These are phyloP conservation scores for Triticum dicoccoides DNA, from an alignment of 176 grass and related monocot species.

Conservation along the genomic window DNA sequence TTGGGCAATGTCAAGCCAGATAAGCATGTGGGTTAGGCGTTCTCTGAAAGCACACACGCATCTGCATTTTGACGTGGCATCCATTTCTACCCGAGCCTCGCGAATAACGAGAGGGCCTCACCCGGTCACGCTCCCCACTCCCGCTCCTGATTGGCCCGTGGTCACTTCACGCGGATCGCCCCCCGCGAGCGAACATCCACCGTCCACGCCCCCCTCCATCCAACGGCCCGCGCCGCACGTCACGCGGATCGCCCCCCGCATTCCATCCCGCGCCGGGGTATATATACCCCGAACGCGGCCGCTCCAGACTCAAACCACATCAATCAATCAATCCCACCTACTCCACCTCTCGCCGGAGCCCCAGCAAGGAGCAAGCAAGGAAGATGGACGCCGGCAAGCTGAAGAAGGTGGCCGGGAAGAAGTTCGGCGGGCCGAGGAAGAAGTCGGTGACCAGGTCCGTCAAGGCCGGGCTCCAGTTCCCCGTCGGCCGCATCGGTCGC, in stretches of 20 bases:
- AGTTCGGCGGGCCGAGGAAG: conserved; percentile 36
- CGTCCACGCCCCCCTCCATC: neutral
- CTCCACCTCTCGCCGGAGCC: neutral
- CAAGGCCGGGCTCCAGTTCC: conserved; percentile 59
- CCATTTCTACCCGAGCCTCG: no score
- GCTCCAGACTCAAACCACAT: neutral
- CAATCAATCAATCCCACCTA: no score
- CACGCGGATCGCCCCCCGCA: conserved; percentile 25
- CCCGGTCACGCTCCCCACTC: no score
- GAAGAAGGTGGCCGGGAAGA: conserved; percentile 41
- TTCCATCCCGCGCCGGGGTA: no score
- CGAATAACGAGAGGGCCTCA: no score
- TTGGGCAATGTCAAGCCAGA: no score
- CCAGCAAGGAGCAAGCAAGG: no score
- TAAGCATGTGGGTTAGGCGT: no score
- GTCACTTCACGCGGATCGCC: conserved; percentile 25
- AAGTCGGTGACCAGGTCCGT: conserved; percentile 43
- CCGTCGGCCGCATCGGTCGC: conserved; percentile 37
- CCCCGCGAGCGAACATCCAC: fast-evolving
- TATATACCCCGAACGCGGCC: neutral
- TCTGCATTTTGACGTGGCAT: no score
- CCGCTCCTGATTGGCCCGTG: conserved; percentile 21
- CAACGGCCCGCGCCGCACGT: neutral
- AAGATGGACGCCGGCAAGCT: conserved; percentile 29
- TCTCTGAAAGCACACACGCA: no score